Evolutionary conservation across 306 rosid species (phyloP).

Genomic region (Medicago ruthenica): DNA sequence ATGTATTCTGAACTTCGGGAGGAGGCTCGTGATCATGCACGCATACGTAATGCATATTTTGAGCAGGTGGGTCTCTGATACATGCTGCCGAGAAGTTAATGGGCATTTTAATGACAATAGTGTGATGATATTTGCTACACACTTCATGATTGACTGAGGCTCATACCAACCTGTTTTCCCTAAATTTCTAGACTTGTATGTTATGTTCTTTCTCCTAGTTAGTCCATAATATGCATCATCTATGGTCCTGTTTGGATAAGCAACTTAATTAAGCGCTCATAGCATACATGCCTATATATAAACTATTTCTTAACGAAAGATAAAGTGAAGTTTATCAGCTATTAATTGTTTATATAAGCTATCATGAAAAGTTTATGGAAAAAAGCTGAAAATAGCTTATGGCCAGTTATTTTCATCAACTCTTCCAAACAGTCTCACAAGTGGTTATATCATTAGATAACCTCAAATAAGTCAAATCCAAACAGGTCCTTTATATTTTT

Average conservation of each 20-base stretch:
- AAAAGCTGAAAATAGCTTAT: neutral
- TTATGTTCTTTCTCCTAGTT: slow-evolving; percentile 9
- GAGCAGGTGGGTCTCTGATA: slow-evolving; percentile 76
- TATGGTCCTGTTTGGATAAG: neutral
- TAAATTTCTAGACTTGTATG: neutral
- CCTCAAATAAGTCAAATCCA: neutral
- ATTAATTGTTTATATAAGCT: neutral
- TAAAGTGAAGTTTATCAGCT: neutral
- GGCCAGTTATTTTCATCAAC: neutral
- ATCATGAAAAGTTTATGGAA: neutral
- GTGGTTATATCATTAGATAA: neutral
- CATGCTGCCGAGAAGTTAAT: slow-evolving; percentile 24
- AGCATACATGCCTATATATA: neutral
- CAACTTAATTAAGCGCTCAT: neutral
- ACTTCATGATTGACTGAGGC: slow-evolving; percentile 5
- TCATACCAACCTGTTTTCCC: neutral
- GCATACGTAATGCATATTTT: slow-evolving; percentile 86
- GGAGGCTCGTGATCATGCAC: slow-evolving; percentile 99
- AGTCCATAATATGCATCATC: neutral
- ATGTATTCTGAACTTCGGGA: slow-evolving; percentile 94
- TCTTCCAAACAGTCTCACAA: neutral
- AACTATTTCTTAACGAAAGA: neutral
- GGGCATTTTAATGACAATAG: slow-evolving; percentile 23
- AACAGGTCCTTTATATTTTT: neutral
- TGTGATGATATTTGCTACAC: slow-evolving; percentile 15